phyloP scores from a whole-genome alignment of 2,329 filamentous ascomycete species.

The Fusarium longipes region DNA sequence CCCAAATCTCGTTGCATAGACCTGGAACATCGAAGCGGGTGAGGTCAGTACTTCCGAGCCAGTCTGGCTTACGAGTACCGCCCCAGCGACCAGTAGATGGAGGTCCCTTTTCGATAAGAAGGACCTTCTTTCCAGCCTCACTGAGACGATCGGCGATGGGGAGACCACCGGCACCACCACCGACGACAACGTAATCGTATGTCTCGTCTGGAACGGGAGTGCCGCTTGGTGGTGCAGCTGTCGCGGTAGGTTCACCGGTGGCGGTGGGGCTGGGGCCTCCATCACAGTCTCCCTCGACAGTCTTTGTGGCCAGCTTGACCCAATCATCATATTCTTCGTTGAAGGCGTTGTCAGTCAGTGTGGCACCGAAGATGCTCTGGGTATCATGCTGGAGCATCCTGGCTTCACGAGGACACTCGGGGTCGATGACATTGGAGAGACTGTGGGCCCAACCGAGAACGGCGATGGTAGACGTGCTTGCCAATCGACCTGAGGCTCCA shows the following conservation, averaged over 20 bases:
- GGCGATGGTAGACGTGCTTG: background rate
- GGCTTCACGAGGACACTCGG: conserved; percentile 5
- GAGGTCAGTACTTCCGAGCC: conserved; percentile 1
- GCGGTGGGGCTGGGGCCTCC: background rate
- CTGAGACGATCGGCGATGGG: conserved; percentile 15
- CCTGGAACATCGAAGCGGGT: conserved; percentile 18
- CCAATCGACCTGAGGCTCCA: background rate
- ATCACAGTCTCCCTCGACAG: conserved; percentile 4
- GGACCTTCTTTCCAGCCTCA: conserved; percentile 15
- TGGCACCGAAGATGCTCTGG: conserved; percentile 15
- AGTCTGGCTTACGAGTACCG: conserved; percentile 14
- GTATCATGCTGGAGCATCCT: conserved; percentile 14
- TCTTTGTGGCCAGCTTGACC: conserved; percentile 7
- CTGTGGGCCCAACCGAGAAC: conserved; percentile 20
- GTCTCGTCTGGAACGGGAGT: conserved; percentile 7
- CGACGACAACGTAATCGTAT: conserved; percentile 11
- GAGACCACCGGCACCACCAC: conserved; percentile 10
- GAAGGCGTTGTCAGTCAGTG: conserved; percentile 7
- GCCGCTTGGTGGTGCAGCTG: conserved; percentile 2
- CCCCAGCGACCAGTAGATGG: conserved; percentile 16
- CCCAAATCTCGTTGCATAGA: conserved; percentile 13
- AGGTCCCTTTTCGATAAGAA: conserved; percentile 11
- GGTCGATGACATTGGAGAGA: background rate
- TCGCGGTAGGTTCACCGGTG: background rate
- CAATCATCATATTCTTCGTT: background rate